These are phyloP conservation scores for Melampsora abietis-canadensis DNA, from an alignment of 1,284 basidiomycete genomes.

Conservation along the genomic window DNA sequence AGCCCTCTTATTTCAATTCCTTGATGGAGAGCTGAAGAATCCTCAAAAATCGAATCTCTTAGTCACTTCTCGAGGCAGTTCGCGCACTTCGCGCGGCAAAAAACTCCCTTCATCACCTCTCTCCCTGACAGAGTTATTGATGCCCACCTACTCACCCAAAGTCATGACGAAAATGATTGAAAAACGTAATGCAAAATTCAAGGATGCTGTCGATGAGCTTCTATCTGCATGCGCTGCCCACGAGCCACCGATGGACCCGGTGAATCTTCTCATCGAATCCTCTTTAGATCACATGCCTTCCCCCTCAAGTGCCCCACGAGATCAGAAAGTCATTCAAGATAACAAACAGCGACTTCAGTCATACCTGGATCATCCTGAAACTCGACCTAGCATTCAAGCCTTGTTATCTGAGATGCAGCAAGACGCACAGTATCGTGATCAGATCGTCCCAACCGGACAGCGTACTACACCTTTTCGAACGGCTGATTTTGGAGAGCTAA, in stretches of 20 bases:
- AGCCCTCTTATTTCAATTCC: slow-evolving; percentile 55
- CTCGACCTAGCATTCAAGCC: slow-evolving; percentile 62
- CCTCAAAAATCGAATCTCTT: slow-evolving; percentile 53
- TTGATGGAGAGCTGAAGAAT: slow-evolving; percentile 54
- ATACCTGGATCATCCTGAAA: slow-evolving; percentile 57
- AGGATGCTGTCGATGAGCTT: slow-evolving; percentile 70
- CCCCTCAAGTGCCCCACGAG: slow-evolving; percentile 22
- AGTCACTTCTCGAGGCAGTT: slow-evolving; percentile 46
- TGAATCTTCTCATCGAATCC: slow-evolving; percentile 64
- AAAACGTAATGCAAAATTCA: slow-evolving; percentile 67
- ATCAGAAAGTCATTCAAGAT: slow-evolving; percentile 4
- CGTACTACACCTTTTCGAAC: slow-evolving; percentile 6
- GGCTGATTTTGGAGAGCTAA: slow-evolving; percentile 57
- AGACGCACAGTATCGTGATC: slow-evolving; percentile 65
- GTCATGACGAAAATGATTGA: slow-evolving; percentile 69
- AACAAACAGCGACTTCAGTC: slow-evolving; percentile 54
- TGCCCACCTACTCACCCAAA: slow-evolving; percentile 43
- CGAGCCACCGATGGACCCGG: slow-evolving; percentile 61
- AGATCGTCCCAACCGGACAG: slow-evolving; percentile 58
- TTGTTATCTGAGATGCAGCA: slow-evolving; percentile 63
- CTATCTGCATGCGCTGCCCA: slow-evolving; percentile 59
- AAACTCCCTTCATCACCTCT: not conserved
- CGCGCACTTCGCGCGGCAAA: not conserved
- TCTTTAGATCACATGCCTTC: slow-evolving; percentile 55
- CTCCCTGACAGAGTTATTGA: not conserved